phyloP scores from a whole-genome alignment of 1,284 basidiomycete genomes.

The Cutaneotrichosporon sp. region DNA sequence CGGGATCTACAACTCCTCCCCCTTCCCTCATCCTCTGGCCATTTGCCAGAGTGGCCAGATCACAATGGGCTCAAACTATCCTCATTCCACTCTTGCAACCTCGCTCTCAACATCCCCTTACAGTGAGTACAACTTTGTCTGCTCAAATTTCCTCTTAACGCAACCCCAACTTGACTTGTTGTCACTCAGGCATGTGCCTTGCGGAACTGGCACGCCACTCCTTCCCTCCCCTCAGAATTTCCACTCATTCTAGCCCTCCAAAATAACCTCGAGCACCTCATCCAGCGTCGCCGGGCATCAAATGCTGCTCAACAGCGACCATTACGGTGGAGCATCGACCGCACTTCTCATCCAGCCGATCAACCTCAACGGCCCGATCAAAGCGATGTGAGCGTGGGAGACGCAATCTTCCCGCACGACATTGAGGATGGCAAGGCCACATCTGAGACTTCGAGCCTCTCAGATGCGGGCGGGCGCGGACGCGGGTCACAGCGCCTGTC shows the following conservation, averaged over 20 bases:
- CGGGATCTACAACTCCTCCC: too few relatives aligned
- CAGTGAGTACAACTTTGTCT: conserved; percentile 30
- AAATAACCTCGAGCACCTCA: conserved; percentile 49
- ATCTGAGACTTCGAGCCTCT: neutral
- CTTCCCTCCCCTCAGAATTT: neutral
- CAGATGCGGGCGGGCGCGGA: neutral
- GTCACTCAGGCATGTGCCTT: neutral
- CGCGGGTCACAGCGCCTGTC: neutral
- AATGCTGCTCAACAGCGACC: conserved; percentile 20
- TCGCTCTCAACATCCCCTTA: conserved; percentile 49
- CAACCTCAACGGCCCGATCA: neutral
- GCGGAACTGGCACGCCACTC: neutral
- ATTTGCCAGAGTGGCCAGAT: neutral
- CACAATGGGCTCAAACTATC: conserved; percentile 45
- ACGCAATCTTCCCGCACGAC: conserved; percentile 20
- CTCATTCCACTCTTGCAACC: conserved; percentile 43
- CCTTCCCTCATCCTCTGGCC: neutral
- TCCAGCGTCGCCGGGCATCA: conserved; percentile 39
- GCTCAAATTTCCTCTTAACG: neutral
- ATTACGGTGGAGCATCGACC: conserved; percentile 7
- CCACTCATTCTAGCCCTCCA: conserved; percentile 41
- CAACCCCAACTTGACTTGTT: neutral
- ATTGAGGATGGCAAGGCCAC: neutral
- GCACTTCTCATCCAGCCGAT: neutral
- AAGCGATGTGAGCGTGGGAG: conserved; percentile 5